Base-by-base conservation (phyloP, 2,329 filamentous ascomycete species). In the Alternaria triticimaculans region DNA sequence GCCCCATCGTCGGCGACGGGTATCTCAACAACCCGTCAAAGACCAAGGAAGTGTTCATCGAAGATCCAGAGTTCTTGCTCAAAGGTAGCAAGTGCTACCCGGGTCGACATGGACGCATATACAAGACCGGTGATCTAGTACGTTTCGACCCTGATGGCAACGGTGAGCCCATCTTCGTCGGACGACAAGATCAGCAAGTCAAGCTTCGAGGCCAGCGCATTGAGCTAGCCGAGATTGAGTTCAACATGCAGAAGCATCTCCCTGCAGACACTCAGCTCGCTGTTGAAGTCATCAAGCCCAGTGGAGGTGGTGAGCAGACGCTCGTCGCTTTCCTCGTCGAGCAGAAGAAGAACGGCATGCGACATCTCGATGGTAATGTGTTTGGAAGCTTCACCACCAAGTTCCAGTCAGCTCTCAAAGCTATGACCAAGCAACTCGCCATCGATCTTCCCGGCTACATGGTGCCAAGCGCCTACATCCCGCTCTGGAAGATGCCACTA, bases 81-180 rank as follows among this genome's bases (percentile, higher is more conserved):
- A 89, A 58, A 90, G 55, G 91, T 89, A 77, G 82, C 89, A 55
- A 84, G 81, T 11, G 85, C 84, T 72, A 84, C 84, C 57, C 86
- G 82, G 72, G 81, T 57, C 62, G 78, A 66, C 57, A 55, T 20
- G 94, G 92, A 8, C 66, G 72, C 11, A 65, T 76, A 18, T 79
- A 74, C 63, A 77, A 75, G 64, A 76, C 74, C 9, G 77, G 77
- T n/a, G 76, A 78, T 60, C 64, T 80, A 4, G 71, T 76, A 2
- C 69, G 71, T 3, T 87, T 97, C 60, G 86, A 87, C 4, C 76
- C 85, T 0, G 78, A 79, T 33, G 72, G 74, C 9, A 65, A 75
- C 28, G 78, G 78, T 18, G 76, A 77, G 51, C 70, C 78, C 30
- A 74, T 78, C 15, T 80, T 80, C 48, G 75, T 79, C 10, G 78